These are phyloP conservation scores for Thelephora aurantiotincta DNA, from an alignment of 768 basidiomycete species.

Conservation along the genomic window DNA sequence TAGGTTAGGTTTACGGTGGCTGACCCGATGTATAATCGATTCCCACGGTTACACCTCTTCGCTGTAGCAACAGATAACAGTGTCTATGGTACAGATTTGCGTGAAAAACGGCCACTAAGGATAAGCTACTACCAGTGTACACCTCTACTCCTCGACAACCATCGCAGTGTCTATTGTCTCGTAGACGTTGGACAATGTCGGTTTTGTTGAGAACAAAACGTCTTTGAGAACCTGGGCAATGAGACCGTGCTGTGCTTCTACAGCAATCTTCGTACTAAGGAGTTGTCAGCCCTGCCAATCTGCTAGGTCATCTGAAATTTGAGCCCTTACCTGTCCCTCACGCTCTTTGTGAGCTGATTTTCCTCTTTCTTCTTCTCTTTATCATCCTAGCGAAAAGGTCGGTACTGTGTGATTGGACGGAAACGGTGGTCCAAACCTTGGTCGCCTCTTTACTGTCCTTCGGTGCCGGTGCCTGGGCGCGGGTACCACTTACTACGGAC, in stretches of 20 bases:
- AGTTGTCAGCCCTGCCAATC: neutral
- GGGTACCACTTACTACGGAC: conserved; percentile 37
- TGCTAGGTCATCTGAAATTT: neutral
- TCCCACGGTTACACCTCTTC: neutral
- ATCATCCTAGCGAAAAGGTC: conserved; percentile 13
- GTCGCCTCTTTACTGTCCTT: conserved; percentile 33
- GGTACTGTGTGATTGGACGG: neutral
- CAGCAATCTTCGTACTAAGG: conserved; percentile 70
- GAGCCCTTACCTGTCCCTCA: conserved; percentile 64
- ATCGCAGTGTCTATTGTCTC: neutral
- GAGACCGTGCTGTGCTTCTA: conserved; percentile 87
- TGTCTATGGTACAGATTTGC: too few relatives aligned
- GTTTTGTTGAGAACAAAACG: conserved; percentile 62
- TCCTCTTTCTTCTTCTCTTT: conserved; percentile 81
- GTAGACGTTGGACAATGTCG: conserved; percentile 3
- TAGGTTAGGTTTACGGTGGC: conserved; percentile 4
- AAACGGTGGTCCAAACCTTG: conserved; percentile 26
- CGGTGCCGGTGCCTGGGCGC: conserved; percentile 36
- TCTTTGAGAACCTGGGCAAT: conserved; percentile 92
- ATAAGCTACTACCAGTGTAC: neutral
- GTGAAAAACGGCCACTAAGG: neutral
- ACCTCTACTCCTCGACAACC: neutral
- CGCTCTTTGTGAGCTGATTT: conserved; percentile 75
- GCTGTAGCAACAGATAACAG: neutral
- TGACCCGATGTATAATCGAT: conserved; percentile 1